phyloP scores from a whole-genome alignment of 345 rosid species.

The Durio zibethinus region DNA sequence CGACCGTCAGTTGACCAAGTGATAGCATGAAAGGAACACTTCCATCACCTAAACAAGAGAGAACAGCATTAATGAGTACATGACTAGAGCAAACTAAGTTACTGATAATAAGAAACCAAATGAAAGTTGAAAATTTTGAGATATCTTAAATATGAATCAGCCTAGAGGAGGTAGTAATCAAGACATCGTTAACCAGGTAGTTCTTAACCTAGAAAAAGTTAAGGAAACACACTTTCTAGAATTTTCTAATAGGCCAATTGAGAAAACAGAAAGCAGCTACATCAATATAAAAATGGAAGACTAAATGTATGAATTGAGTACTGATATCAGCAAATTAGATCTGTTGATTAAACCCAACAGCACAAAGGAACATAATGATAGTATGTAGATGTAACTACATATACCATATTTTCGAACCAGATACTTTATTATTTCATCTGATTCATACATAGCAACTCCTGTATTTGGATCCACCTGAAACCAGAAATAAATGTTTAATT shows the following conservation, averaged over 20 bases:
- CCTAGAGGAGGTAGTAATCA: background rate
- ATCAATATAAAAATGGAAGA: background rate
- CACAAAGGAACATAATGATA: background rate
- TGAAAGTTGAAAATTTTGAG: background rate
- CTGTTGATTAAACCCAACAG: background rate
- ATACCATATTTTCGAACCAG: constrained; percentile 73
- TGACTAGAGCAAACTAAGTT: background rate
- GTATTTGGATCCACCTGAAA: constrained; percentile 90
- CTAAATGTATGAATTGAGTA: background rate
- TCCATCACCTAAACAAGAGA: constrained; percentile 72
- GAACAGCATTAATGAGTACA: background rate
- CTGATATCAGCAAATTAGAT: background rate
- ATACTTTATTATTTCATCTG: constrained; percentile 86
- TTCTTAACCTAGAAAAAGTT: background rate
- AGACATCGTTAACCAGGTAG: background rate
- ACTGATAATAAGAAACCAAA: background rate
- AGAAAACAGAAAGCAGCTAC: background rate
- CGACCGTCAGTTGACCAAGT: constrained; percentile 79
- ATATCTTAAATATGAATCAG: background rate
- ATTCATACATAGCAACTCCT: constrained; percentile 89
- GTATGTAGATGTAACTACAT: constrained; percentile 20
- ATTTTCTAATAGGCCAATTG: background rate
- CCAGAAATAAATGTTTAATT: constrained; percentile 14
- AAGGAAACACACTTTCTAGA: background rate
- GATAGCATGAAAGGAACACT: constrained; percentile 68